Base-by-base conservation (phyloP, 805 yeast genomes). In the Maudiozyma turicensis region DNA sequence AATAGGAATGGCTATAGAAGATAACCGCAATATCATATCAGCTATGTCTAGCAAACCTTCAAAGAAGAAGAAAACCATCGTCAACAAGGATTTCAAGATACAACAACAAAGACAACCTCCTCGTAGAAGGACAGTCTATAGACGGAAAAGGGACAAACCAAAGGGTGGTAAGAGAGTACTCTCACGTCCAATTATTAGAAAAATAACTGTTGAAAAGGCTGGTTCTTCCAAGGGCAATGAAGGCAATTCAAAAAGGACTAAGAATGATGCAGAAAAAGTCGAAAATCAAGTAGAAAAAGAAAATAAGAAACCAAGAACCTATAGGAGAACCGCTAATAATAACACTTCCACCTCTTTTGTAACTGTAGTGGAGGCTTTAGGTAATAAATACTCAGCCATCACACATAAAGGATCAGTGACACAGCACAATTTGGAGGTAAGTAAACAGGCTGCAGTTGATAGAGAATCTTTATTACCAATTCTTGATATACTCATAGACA, bases 341-440 rank as follows among this genome's bases (percentile, higher is more conserved):
- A 51, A 60, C 39, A 51, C 54, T 47, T 54, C 50, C n/a, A 48
- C 50, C n/a, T 50, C 55, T 3, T 63, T 59, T 44, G 51, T 56
- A 1, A 62, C 66, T 5, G 59, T 61, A 11, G 51, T 64, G 4
- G 68, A 64, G 44, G 58, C 60, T 5, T 43, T 52, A 6, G 56
- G 65, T 10, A 48, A 54, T 30, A 49, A 46, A 11, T 60, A 56
- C 48, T 57, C 54, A 1, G 13, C 55, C 3, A 33, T 52, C 6
- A 44, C 40, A n/a, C 34, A 40, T 33, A 48, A 35, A 10, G 30
- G 14, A 33, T 10, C 37, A 31, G 8, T 20, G 28, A 14, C 28
- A 11, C 10, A 28, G 6, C 14, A 32, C 26, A 14, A 28, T 40
- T 8, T 32, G 13, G 15, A 6, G n/a, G 26, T 14, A 15, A 9